A percentile compares a stretch with the other conserved stretches of the same genome.
Conservation (phyloP, 495 filamentous ascomycete genomes). For the Hapsidospora chrysogenum region DNA sequence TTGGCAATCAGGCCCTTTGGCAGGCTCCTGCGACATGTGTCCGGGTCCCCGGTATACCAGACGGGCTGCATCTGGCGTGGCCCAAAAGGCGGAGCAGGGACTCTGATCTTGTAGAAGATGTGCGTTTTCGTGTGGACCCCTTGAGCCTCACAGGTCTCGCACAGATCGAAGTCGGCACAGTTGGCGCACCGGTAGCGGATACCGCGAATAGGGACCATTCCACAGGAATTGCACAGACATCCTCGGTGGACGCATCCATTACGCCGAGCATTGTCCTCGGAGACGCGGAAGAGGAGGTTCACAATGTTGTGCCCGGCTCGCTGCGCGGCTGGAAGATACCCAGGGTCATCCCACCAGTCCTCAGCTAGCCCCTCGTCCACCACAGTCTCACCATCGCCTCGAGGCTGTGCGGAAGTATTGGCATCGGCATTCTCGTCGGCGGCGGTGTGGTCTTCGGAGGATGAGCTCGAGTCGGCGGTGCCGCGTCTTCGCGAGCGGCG, state of each 20-base stretch:
- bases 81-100: constrained; percentile 28
- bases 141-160: constrained; percentile 74
- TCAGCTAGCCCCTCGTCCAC: constrained; percentile 44
- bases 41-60: constrained; percentile 83
- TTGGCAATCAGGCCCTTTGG: constrained; percentile 43
- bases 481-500: constrained; percentile 10
- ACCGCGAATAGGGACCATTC: constrained; percentile 71
- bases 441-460: constrained; percentile 20
- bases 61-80: constrained; percentile 51
- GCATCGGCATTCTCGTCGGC: constrained; percentile 24
- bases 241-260: constrained; percentile 89
- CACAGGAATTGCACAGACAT: constrained; percentile 82
- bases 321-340: constrained; percentile 24
- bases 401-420: constrained; percentile 11
- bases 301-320: constrained; percentile 60
- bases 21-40: constrained; percentile 40
- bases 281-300: constrained; percentile 59
- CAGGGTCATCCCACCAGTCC: constrained; percentile 32
- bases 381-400: constrained; percentile 37
- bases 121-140: constrained; percentile 81
- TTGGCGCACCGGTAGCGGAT: constrained; percentile 86
- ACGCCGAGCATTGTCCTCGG: constrained; percentile 60
- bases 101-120: constrained; percentile 73
- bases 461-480: constrained; percentile 13
- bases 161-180: constrained; percentile 83